phyloP scores from a whole-genome alignment of 768 basidiomycete species.

The Lepiota subincarnata region DNA sequence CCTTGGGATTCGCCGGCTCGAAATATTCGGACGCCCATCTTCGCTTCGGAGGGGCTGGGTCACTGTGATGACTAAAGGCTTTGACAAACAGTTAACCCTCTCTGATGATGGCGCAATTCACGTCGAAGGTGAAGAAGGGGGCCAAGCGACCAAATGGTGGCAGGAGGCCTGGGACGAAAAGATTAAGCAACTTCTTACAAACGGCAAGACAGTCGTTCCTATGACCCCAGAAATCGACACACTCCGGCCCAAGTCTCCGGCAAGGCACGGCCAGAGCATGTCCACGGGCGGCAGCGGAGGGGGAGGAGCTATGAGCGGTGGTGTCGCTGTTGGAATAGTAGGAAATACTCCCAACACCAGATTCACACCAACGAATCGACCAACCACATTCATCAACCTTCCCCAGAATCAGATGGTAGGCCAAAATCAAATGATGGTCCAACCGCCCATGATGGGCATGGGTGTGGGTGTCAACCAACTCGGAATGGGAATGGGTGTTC shows the following conservation, averaged over 20 bases:
- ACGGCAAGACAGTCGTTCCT: slow-evolving; percentile 62
- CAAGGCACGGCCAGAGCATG: slow-evolving; percentile 20
- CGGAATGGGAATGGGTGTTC: slow-evolving; percentile 21
- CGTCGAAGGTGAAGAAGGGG: slow-evolving; percentile 39
- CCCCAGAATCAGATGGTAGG: slow-evolving; percentile 19
- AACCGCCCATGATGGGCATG: slow-evolving; percentile 30
- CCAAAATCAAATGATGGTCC: slow-evolving; percentile 27
- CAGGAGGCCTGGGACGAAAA: slow-evolving; percentile 62
- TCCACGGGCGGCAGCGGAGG: slow-evolving; percentile 11
- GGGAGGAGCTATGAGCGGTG: slow-evolving; percentile 10
- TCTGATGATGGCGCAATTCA: slow-evolving; percentile 29
- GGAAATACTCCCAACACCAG: neutral
- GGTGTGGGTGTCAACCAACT: slow-evolving; percentile 20
- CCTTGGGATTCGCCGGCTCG: slow-evolving; percentile 85
- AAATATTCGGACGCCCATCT: slow-evolving; percentile 77
- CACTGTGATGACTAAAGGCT: slow-evolving; percentile 67
- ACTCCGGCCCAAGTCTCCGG: slow-evolving; percentile 82
- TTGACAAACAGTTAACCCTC: slow-evolving; percentile 47
- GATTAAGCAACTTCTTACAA: slow-evolving; percentile 51
- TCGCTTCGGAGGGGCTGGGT: slow-evolving; percentile 89
- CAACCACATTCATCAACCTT: slow-evolving; percentile 10
- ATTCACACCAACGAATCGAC: slow-evolving; percentile 10
- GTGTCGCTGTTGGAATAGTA: slow-evolving; percentile 10
- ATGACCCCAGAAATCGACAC: slow-evolving; percentile 78
- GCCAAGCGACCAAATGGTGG: slow-evolving; percentile 49